Conservation (phyloP, 176 grass and related monocot species). For the Oryza longistaminata region DNA sequence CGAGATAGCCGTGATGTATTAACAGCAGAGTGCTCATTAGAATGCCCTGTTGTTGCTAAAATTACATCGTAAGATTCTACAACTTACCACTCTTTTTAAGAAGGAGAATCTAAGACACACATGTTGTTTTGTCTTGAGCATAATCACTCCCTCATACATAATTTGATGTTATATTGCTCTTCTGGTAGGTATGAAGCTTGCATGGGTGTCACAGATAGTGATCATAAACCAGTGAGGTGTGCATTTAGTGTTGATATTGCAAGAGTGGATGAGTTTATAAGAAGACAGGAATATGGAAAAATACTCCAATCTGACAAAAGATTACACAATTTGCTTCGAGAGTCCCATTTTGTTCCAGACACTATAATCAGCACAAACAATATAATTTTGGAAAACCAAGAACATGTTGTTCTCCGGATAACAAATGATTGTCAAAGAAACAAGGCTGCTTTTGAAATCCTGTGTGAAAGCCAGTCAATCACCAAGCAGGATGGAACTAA, state of each 20-base stretch:
- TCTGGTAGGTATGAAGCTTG: slow-evolving; percentile 83
- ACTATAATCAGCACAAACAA: slow-evolving; percentile 85
- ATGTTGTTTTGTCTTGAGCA: slow-evolving; percentile 7
- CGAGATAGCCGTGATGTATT: slow-evolving; percentile 78
- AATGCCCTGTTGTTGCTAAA: slow-evolving; percentile 86
- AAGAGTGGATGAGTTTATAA: slow-evolving; percentile 69
- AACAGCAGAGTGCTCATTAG: slow-evolving; percentile 70
- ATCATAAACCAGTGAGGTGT: slow-evolving; percentile 97
- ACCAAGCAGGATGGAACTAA: slow-evolving; percentile 53
- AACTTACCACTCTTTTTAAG: not conserved
- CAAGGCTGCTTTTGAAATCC: slow-evolving; percentile 67
- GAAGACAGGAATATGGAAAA: slow-evolving; percentile 69
- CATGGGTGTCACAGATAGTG: slow-evolving; percentile 91
- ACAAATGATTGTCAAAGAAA: slow-evolving; percentile 62
- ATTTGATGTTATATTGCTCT: slow-evolving; percentile 1
- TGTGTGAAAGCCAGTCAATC: slow-evolving; percentile 65
- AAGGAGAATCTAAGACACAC: not conserved
- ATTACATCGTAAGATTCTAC: slow-evolving; percentile 67
- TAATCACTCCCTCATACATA: slow-evolving; percentile 21
- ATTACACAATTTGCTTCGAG: slow-evolving; percentile 49
- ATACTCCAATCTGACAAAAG: slow-evolving; percentile 67
- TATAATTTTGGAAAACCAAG: slow-evolving; percentile 91
- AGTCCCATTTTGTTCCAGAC: slow-evolving; percentile 68
- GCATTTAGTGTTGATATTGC: slow-evolving; percentile 87
- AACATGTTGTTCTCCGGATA: slow-evolving; percentile 71